Base-by-base conservation (phyloP, 805 yeast genomes). In the Yarrowia deformans region DNA sequence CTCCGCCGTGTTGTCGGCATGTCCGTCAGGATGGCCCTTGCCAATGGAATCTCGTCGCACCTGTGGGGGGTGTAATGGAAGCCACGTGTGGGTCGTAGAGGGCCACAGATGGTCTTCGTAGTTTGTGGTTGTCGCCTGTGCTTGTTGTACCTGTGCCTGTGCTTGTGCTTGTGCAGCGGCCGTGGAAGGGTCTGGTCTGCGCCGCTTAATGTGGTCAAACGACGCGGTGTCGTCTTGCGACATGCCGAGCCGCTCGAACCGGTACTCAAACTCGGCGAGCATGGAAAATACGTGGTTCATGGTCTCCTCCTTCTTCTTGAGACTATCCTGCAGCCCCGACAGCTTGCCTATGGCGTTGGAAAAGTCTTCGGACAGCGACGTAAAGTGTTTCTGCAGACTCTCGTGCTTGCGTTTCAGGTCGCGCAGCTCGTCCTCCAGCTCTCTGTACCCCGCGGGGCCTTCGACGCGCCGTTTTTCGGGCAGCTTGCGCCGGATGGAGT, bases 401-500 rank as follows among this genome's bases (percentile, higher is more conserved):
- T 63, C 56, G 68, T 63, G 68, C 37, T 63, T 63, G 29, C 55
- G 56, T 19, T 63, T 63, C 14, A 63, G 56, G 18, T 63, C 56
- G 23, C 48, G 45, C 16, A 63, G 46, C 48, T 63, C 68, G 29
- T 63, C 68, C 48, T 63, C 68, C 48, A 63, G 48, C 23, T 46
- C 66, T 9, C 66, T 40, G 52, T 60, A 48, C 12, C 68, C 56
- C n/a, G 68, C 29, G 10, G 56, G 55, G 1, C 48, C 56, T 9
- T 63, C 68, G 6, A 23, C 12, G 0, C 68, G 37, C 78, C 79
- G 8, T 45, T 37, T 83, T 81, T 16, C 82, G 79, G 5, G 95
- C n/a, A 73, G 89, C 77, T 93, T 93, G 58, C 98, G 81, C 75
- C 91, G 91, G 76, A 95, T 95, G 72, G 90, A 90, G 64, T 93